Percentiles rank a stretch among this genome's conserved stretches.
phyloP scores from a whole-genome alignment of 2,329 filamentous ascomycete genomes.

The Albifimbria verrucaria region DNA sequence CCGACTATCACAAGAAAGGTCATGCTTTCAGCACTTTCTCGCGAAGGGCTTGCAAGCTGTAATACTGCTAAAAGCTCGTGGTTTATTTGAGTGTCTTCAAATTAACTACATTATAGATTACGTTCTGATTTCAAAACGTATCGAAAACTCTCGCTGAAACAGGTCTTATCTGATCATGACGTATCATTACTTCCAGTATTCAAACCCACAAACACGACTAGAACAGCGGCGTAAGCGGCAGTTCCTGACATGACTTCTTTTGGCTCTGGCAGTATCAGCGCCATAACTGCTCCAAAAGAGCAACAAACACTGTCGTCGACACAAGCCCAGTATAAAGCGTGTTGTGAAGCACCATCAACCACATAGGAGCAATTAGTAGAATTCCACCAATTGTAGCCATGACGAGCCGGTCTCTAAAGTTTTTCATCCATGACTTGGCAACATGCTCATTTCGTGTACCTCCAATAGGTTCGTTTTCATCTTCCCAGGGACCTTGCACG shows the following conservation, averaged over 20 bases:
- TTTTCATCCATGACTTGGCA: not conserved
- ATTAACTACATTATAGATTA: too few relatives aligned
- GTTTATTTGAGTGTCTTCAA: too few relatives aligned
- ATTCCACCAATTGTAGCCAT: conserved; percentile 1
- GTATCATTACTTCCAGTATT: not conserved
- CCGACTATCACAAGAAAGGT: too few relatives aligned
- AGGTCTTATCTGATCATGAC: too few relatives aligned
- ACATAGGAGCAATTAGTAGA: conserved; percentile 3
- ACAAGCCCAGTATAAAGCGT: not conserved
- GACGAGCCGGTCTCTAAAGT: not conserved
- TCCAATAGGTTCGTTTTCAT: not conserved
- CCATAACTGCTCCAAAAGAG: not conserved
- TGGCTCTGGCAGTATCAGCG: not conserved
- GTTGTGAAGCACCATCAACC: conserved; percentile 4
- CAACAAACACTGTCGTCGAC: conserved; percentile 1
- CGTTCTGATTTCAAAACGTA: too few relatives aligned
- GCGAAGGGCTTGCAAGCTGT: too few relatives aligned
- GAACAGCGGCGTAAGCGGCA: conserved; percentile 1
- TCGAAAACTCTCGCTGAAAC: too few relatives aligned
- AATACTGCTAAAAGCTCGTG: too few relatives aligned
- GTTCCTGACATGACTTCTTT: conserved; percentile 2
- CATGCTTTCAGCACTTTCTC: too few relatives aligned
- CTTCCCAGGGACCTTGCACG: not conserved
- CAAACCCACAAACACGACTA: conserved; percentile 1
- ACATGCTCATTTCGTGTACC: not conserved